Base-by-base conservation (phyloP, 2,329 filamentous ascomycete genomes). In the Fonsecaea monophora region DNA sequence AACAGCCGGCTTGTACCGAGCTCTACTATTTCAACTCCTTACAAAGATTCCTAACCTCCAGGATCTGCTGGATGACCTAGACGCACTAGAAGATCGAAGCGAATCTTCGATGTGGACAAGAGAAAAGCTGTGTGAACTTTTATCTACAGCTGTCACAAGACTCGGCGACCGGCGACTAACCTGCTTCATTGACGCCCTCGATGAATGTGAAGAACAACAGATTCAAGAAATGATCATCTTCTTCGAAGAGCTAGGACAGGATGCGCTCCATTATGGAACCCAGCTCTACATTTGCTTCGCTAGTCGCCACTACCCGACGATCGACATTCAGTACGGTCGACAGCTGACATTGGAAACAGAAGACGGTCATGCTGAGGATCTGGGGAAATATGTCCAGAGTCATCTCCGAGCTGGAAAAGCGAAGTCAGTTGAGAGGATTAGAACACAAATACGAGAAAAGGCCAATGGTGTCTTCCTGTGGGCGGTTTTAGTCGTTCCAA, bases 1-100 rank as follows among this genome's bases (percentile, higher is more conserved):
- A 0, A 76, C 78, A 0, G 32, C 74, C 0, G 85, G 86, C 0
- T 79, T 87, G 73, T 86, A 85, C 68, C 78, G 84, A 2, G 83
- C 83, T 0, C 62, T 87, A 0, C 62, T 87, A 0, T 67, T 76
- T 1, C 83, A 87, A 45, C 72, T 87, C 0, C 72, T 87, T 0
- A 30, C 75, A 0, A 68, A 73, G 0, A 64, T 74, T 0, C 74
- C 77, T 0, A 73, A 79, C 0, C 72, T 84, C 0, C 77, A 79
- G 60, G 15, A 66, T 0, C 68, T 79, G 0, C 67, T 83, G 0
- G 65, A 63, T 48, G 58, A 62, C 34, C 25, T 54, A 15, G 9
- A 48, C 13, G 15, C 30, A 15, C 4, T n/a, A 18, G 18, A 45
- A 42, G 67, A 74, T 50, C 54, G 35, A 67, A 18, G 48, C 35